Percentiles rank a stretch among this genome's conserved stretches.
Evolutionary conservation across 139 green algal species (phyloP).

Genomic region (Chlamydomonas schloesseri): DNA sequence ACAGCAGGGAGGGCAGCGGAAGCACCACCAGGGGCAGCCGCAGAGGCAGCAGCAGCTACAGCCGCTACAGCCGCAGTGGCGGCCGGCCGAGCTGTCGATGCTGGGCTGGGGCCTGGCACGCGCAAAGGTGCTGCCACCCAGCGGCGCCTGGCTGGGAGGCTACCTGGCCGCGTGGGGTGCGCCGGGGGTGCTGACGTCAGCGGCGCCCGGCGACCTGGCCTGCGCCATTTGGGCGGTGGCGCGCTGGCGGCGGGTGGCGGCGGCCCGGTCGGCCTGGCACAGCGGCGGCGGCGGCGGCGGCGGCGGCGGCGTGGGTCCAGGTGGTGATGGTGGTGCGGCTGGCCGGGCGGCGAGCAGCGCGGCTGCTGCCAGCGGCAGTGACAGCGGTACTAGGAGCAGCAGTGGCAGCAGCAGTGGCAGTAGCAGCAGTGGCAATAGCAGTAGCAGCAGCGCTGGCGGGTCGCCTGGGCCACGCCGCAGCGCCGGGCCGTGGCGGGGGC

Average conservation of each 20-base stretch:
- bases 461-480: background rate
- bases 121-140: background rate
- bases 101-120: slow-evolving; percentile 28
- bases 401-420: background rate
- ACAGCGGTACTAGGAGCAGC: no score
- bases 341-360: no score
- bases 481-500: background rate
- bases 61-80: slow-evolving; percentile 8
- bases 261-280: background rate
- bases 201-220: background rate
- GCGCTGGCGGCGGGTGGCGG: background rate
- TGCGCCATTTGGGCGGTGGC: slow-evolving; percentile 19
- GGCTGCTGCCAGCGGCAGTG: no score
- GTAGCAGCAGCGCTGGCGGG: no score
- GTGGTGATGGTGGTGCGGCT: background rate
- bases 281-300: background rate
- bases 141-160: background rate
- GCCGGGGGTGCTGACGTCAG: background rate
- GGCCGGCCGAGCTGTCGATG: slow-evolving; percentile 29
- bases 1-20: background rate
- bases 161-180: slow-evolving; percentile 26
- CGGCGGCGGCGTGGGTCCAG: background rate
- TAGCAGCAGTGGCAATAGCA: background rate
- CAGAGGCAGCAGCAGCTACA: background rate
- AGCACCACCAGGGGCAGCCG: background rate